phyloP scores from a whole-genome alignment of 495 filamentous ascomycete genomes.

The Aspergillus wentii region DNA sequence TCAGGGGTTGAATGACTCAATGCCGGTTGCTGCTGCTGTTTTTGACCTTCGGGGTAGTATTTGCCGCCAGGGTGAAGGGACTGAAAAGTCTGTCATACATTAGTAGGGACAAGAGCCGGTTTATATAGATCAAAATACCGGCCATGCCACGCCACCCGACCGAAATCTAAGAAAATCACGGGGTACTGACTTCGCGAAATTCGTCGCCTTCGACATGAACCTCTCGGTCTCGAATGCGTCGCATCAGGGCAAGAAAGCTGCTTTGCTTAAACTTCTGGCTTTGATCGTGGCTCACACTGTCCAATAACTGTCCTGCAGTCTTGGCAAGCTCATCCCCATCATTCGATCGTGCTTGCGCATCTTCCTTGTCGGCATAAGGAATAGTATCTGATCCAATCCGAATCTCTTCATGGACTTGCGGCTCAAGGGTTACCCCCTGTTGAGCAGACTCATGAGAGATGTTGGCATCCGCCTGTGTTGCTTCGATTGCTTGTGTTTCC shows the following conservation, averaged over 20 bases:
- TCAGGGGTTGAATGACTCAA: too few species aligned
- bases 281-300: conserved; percentile 63
- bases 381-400: conserved; percentile 52
- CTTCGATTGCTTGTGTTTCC: conserved; percentile 21
- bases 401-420: conserved; percentile 20
- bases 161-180: conserved; percentile 35
- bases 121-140: conserved; percentile 25
- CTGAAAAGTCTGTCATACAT: conserved; percentile 35
- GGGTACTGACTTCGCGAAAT: conserved; percentile 51
- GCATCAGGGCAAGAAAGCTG: conserved; percentile 74
- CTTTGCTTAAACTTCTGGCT: conserved; percentile 73
- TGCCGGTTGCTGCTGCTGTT: conserved; percentile 7
- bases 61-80: conserved; percentile 48
- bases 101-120: conserved; percentile 31
- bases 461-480: conserved; percentile 9
- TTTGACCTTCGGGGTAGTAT: conserved; percentile 37
- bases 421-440: neutral
- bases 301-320: conserved; percentile 66
- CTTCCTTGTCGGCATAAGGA: conserved; percentile 23
- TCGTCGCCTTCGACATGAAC: conserved; percentile 50
- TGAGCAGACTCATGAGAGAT: conserved; percentile 4
- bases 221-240: conserved; percentile 51
- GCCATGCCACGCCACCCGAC: conserved; percentile 32
- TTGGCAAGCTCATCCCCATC: conserved; percentile 65
- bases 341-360: conserved; percentile 15